These are phyloP conservation scores for Kwoniella dendrophila DNA, from an alignment of 768 basidiomycete genomes.

Conservation along the genomic window DNA sequence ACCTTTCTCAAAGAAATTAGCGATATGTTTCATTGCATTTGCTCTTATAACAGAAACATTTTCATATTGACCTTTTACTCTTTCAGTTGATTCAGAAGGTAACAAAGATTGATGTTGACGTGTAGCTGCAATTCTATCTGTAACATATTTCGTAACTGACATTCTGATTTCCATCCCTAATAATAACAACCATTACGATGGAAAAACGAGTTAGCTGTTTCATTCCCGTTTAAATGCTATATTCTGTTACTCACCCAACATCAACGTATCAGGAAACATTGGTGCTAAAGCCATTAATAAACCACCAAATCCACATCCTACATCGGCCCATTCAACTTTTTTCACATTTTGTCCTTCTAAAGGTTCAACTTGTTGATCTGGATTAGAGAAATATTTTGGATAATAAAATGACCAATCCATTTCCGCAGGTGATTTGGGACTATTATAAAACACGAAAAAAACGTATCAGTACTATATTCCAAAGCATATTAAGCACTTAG, in stretches of 20 bases:
- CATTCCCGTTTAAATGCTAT: too few species aligned
- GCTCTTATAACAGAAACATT: slow-evolving; percentile 93
- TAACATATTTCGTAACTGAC: slow-evolving; percentile 93
- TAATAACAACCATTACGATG: background rate
- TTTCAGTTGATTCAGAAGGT: slow-evolving; percentile 30
- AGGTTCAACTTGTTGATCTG: slow-evolving; percentile 11
- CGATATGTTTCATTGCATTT: slow-evolving; percentile 98
- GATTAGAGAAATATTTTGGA: slow-evolving; percentile 64
- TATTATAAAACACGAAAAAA: slow-evolving; percentile 4
- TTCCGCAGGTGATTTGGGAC: slow-evolving; percentile 62
- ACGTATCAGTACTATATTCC: too few species aligned
- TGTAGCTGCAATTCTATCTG: slow-evolving; percentile 89
- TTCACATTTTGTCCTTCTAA: slow-evolving; percentile 54
- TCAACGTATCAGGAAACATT: slow-evolving; percentile 83
- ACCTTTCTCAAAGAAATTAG: slow-evolving; percentile 89
- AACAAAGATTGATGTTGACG: slow-evolving; percentile 59
- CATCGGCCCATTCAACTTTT: slow-evolving; percentile 88
- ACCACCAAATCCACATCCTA: slow-evolving; percentile 97
- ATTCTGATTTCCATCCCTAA: slow-evolving; percentile 95
- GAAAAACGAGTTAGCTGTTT: background rate
- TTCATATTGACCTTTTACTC: slow-evolving; percentile 57
- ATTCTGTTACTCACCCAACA: slow-evolving; percentile 85
- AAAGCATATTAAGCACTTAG: too few species aligned
- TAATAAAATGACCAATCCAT: slow-evolving; percentile 85
- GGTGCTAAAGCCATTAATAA: slow-evolving; percentile 85